phyloP scores from a whole-genome alignment of 2,329 filamentous ascomycete genomes.

The Domatiomyces globalis region DNA sequence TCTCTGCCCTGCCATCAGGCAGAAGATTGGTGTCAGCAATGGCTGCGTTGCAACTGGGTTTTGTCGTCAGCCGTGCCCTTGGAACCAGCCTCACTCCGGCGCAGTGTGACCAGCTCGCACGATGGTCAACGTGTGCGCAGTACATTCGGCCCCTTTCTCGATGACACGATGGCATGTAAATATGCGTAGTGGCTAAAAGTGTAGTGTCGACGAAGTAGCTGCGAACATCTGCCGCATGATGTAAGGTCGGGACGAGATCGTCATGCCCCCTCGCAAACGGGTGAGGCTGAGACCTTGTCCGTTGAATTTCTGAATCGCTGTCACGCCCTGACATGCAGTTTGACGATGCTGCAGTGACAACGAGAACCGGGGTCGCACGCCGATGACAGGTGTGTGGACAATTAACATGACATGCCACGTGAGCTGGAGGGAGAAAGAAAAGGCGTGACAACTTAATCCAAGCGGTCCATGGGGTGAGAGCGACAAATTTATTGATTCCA shows the following conservation, averaged over 20 bases:
- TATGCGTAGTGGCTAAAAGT: background rate
- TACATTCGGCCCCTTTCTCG: background rate
- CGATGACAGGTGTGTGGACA: background rate
- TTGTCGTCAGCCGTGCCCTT: background rate
- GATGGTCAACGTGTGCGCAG: background rate
- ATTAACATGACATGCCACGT: background rate
- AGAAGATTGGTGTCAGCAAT: background rate
- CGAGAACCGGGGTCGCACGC: background rate
- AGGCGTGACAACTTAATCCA: background rate
- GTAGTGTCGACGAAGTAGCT: background rate
- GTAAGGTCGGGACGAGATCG: background rate
- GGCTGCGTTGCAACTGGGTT: background rate
- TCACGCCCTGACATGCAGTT: background rate
- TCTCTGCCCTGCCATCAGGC: background rate
- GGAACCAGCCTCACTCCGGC: background rate
- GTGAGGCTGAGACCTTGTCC: background rate
- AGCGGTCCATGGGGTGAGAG: background rate
- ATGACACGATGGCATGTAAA: background rate
- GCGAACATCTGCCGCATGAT: background rate
- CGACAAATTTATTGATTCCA: no score
- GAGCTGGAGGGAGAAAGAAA: background rate
- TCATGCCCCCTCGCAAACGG: background rate
- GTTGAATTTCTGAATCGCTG: background rate
- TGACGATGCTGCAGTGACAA: background rate
- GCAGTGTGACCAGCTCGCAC: background rate